Evolutionary conservation across 768 basidiomycete species (phyloP), one percentile per base, ranked within the genome.

Genomic region (Phlegmacium glaucopus): DNA sequence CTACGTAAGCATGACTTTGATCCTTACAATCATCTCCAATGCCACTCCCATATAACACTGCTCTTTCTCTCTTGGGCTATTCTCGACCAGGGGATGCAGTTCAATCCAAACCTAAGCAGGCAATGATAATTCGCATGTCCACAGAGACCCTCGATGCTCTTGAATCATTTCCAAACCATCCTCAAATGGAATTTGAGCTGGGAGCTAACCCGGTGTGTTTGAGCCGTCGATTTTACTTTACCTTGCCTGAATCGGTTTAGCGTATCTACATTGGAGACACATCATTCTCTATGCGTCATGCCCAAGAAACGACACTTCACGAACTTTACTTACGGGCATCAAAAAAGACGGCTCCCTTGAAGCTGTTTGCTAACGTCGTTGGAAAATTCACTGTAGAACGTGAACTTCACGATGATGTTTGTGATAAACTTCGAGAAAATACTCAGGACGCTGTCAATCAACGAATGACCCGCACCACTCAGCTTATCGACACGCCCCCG

Each of bases 61-160:
- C 73, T 9, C 73, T 88, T 37, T 71, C 83, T 8, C 74, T 90
- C 36, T 76, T 82, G 36, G 79, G 81, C 27, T 72, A 75, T 55
- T 72, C 80, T 1, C 69, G 70, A 39, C 78, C 79, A 28, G 81
- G 78, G 38, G 82, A 78, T 50, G 69, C 77, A 0, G 60, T 75
- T 28, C 78, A 79, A 28, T 73, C 83, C 4, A 79, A 76, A 49
- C 80, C 81, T 10, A 88, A 87, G 70, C 75, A 76, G 18, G 88
- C 87, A 40, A 82, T 89, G 79, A 70, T 90, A 42, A 77, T 90
- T 34, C 82, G 86, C 47, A 74, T 90, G 77, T 80, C 88, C 4
- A 73, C 78, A 28, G 84, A 87, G 62, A 80, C 84, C 0, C 71
- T 90, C 50, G 81, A 87, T 46, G 83, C 83, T 1, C 76, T 90